Percentiles rank a stretch among this genome's conserved stretches.
Conservation (phyloP, 73 alveolate species). For the Paramecium primaurelia region DNA sequence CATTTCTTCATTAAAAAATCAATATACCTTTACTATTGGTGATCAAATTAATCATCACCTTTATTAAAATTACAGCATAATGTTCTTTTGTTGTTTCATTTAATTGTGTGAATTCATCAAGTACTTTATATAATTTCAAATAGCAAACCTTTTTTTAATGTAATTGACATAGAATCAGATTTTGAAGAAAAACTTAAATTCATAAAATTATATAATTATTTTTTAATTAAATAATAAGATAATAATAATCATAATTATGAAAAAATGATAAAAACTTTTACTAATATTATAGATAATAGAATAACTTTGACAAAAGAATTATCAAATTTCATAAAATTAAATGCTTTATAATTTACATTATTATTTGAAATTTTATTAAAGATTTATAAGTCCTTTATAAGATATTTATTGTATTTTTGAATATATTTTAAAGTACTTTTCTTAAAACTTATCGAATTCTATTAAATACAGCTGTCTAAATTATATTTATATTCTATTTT, state of each 20-base stretch:
- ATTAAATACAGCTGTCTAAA: no score
- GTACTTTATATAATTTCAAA: not conserved
- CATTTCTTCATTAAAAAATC: not conserved
- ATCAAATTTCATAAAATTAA: no score
- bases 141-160: not conserved
- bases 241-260: not conserved
- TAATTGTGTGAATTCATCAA: not conserved
- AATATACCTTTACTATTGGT: constrained; percentile 29
- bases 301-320: no score
- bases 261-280: no score
- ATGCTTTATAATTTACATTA: no score
- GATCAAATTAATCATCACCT: constrained; percentile 45
- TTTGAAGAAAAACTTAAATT: not conserved
- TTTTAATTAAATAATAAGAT: not conserved
- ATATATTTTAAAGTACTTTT: no score
- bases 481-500: no score
- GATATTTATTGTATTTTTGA: no score
- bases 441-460: no score
- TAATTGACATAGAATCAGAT: not conserved
- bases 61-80: constrained; percentile 50
- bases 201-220: not conserved
- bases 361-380: no score
- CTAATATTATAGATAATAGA: no score
- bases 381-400: no score
- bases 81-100: constrained; percentile 1